Evolutionary conservation across 2,329 filamentous ascomycete genomes (phyloP), one percentile per base, ranked within the genome.

Genomic region (Penicillium sp.): DNA sequence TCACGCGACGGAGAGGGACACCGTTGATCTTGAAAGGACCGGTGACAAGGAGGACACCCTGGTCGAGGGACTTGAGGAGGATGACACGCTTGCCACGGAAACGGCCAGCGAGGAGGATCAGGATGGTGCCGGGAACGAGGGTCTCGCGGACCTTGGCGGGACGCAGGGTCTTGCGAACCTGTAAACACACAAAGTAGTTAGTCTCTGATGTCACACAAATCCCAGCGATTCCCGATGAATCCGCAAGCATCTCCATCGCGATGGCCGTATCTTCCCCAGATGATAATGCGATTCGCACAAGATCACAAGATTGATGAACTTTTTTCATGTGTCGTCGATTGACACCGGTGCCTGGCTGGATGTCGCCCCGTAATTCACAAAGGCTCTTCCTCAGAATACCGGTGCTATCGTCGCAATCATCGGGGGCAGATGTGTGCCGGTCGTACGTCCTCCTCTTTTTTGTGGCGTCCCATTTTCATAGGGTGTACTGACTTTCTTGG

Each of bases 11-110:
- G 76, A 99, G 89, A 72, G 94, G 94, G 69, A 99, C 94, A 81
- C 94, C 94, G 85, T 99, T 99, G 84, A 99, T 89, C 89, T 97
- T 99, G 90, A 97, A 99, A 78, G 94, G 94, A 75, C 94, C 94
- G 78, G 94, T 99, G 75, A 99, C 92, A 79, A 99, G 91, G 80
- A 99, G 92, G 69, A 97, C 91, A 83, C 94, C 94, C 84, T 97
- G 91, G 77, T 91, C 85, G 76, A 99, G 92, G 81, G 89, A 87
- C 88, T 97, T 97, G 80, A 99, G 90, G 82, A 97, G 92, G 76
- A 99, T 86, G 76, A 99, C 94, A 79, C 94, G 94, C 92, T 99
- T 99, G 86, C 94, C 94, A 75, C 94, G 93, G 91, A 97, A 99
- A 77, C 94, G 94, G 76, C 94, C 94, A 80, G 94, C 94, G 78